phyloP scores from a whole-genome alignment of 495 filamentous ascomycete genomes.

The Penicillium desertorum region DNA sequence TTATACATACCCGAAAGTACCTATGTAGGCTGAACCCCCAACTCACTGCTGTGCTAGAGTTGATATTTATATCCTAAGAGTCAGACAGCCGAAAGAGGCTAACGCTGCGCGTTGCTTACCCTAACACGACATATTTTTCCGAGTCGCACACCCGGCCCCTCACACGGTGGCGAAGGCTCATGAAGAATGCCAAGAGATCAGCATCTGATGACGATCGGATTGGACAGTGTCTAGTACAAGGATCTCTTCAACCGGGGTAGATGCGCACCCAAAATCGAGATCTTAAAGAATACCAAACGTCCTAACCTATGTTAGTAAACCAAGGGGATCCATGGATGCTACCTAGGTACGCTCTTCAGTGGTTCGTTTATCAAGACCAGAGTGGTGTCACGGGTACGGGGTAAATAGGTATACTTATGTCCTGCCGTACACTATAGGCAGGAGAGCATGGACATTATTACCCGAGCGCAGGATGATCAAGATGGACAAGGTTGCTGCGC shows the following conservation, averaged over 20 bases:
- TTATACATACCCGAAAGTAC: not conserved
- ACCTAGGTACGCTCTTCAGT: too few species aligned
- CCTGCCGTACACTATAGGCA: not conserved
- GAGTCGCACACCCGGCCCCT: not conserved
- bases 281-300: not conserved
- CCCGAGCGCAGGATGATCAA: not conserved
- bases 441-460: not conserved
- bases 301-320: not conserved
- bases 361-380: not conserved
- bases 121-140: not conserved
- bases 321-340: not conserved
- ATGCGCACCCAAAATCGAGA: not conserved
- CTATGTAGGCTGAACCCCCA: not conserved
- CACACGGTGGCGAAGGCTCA: not conserved
- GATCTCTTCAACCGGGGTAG: not conserved
- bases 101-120: not conserved
- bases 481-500: not conserved
- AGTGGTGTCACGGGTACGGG: not conserved
- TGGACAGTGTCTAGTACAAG: not conserved
- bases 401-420: not conserved
- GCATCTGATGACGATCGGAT: not conserved
- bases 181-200: constrained; percentile 11
- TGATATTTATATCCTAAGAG: not conserved
- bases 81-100: not conserved
- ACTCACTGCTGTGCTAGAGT: not conserved